These are phyloP conservation scores for Aaosphaeria pasadenensis DNA, from an alignment of 2,329 filamentous ascomycete species.

Conservation along the genomic window DNA sequence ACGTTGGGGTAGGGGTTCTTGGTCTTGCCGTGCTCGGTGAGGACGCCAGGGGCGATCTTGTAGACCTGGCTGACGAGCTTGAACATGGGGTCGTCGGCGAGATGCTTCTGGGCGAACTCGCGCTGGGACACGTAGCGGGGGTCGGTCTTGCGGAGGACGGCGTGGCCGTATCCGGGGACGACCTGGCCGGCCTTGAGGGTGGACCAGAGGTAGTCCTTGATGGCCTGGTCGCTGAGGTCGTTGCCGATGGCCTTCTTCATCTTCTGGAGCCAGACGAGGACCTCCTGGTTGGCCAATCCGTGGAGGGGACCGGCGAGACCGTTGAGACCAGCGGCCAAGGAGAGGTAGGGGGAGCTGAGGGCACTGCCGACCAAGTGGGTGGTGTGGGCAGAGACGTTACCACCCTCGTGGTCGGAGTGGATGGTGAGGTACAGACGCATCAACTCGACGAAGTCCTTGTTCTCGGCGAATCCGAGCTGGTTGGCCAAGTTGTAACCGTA, in stretches of 20 bases:
- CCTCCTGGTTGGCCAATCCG: conserved; percentile 99
- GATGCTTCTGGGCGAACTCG: conserved; percentile 90
- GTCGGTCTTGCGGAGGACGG: conserved; percentile 99
- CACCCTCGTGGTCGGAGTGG: conserved; percentile 99
- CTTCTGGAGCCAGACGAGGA: conserved; percentile 97
- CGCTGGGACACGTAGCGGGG: conserved; percentile 98
- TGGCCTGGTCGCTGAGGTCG: conserved; percentile 92
- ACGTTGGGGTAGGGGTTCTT: conserved; percentile 99
- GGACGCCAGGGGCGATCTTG: conserved; percentile 97
- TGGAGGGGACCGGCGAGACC: conserved; percentile 97
- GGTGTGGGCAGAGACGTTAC: conserved; percentile 97
- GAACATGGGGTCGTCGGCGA: conserved; percentile 98
- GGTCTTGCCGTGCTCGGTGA: conserved; percentile 99
- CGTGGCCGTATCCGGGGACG: conserved; percentile 97
- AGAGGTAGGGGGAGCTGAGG: conserved; percentile 96
- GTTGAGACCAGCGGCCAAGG: conserved; percentile 92
- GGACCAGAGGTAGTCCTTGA: conserved; percentile 98
- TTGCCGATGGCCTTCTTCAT: conserved; percentile 96
- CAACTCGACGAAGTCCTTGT: conserved; percentile 96
- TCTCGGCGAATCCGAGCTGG: conserved; percentile 94
- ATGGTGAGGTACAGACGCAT: conserved; percentile 99
- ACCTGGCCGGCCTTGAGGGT: conserved; percentile 95
- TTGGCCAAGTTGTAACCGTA: conserved; percentile 99
- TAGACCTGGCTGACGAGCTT: conserved; percentile 99
- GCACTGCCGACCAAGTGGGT: conserved; percentile 96